Evolutionary conservation across 768 basidiomycete genomes (phyloP).

Genomic region (Daedaleopsis nitida): DNA sequence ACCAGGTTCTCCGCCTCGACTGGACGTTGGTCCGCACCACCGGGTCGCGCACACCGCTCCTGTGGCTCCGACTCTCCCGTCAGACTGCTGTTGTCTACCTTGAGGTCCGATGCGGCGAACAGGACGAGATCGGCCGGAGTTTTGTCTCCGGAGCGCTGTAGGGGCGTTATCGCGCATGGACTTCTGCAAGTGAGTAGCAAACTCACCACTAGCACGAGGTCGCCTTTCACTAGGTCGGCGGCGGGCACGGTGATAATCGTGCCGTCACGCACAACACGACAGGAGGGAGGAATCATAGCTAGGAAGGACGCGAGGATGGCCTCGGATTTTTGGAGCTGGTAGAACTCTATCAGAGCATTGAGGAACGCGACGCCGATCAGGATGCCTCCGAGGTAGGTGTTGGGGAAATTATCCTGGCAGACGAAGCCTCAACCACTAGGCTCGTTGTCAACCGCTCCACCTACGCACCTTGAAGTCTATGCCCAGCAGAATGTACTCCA

Average conservation of each 20-base stretch:
- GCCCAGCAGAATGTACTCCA: conserved; percentile 67
- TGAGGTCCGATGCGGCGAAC: conserved; percentile 62
- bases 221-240: conserved; percentile 64
- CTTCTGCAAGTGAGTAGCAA: background rate
- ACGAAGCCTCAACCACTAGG: conserved; percentile 8
- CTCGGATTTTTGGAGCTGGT: conserved; percentile 73
- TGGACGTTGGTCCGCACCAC: conserved; percentile 49
- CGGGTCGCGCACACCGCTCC: conserved; percentile 50
- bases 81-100: conserved; percentile 71
- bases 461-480: conserved; percentile 55
- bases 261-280: conserved; percentile 62
- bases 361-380: conserved; percentile 68
- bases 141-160: conserved; percentile 67
- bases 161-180: background rate
- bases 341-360: conserved; percentile 71
- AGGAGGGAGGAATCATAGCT: conserved; percentile 73
- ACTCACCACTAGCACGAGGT: conserved; percentile 61
- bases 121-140: conserved; percentile 68
- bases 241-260: conserved; percentile 58
- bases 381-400: conserved; percentile 72
- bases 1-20: conserved; percentile 71
- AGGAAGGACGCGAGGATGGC: conserved; percentile 72
- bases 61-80: conserved; percentile 75
- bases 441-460: background rate
- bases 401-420: conserved; percentile 55